A percentile compares a stretch with the other conserved stretches of the same genome.
Evolutionary conservation across 2,329 filamentous ascomycete species (phyloP).

Genomic region (Sordariomycetes sp.): DNA sequence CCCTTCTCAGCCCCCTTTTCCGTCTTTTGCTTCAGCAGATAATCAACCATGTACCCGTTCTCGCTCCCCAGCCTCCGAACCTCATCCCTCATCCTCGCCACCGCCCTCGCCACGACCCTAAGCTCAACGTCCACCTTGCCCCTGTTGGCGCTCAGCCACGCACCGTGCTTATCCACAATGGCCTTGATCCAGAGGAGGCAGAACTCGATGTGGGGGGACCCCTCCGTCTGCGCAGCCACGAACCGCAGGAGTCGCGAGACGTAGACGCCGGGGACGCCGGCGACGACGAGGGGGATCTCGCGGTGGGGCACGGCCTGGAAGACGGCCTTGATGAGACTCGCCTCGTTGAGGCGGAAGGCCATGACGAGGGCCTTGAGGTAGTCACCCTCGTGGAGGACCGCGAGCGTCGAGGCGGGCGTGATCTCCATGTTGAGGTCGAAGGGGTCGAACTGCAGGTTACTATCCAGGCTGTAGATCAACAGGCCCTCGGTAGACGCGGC

Average conservation of each 20-base stretch:
- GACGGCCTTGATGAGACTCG: slow-evolving; percentile 66
- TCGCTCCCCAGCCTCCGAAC: slow-evolving; percentile 73
- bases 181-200: slow-evolving; percentile 88
- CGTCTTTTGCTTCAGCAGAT: slow-evolving; percentile 34
- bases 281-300: slow-evolving; percentile 67
- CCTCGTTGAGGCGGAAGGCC: slow-evolving; percentile 91
- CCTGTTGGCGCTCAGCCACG: slow-evolving; percentile 70
- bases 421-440: slow-evolving; percentile 93
- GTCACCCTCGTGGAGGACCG: slow-evolving; percentile 57
- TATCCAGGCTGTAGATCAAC: slow-evolving; percentile 85
- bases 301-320: slow-evolving; percentile 70
- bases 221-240: slow-evolving; percentile 75
- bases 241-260: slow-evolving; percentile 75
- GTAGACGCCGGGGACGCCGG: slow-evolving; percentile 71
- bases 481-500: slow-evolving; percentile 90
- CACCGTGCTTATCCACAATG: slow-evolving; percentile 67
- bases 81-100: slow-evolving; percentile 69
- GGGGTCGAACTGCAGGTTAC: slow-evolving; percentile 75
- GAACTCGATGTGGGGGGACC: slow-evolving; percentile 88
- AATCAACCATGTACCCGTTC: slow-evolving; percentile 82
- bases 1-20: slow-evolving; percentile 11
- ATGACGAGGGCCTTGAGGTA: slow-evolving; percentile 90
- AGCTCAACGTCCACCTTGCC: slow-evolving; percentile 74
- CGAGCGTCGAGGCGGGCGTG: slow-evolving; percentile 73
- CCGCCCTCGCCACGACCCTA: slow-evolving; percentile 66